Conservation (phyloP, 2,329 filamentous ascomycete genomes). For the Sclerotinia sclerotiorum region DNA sequence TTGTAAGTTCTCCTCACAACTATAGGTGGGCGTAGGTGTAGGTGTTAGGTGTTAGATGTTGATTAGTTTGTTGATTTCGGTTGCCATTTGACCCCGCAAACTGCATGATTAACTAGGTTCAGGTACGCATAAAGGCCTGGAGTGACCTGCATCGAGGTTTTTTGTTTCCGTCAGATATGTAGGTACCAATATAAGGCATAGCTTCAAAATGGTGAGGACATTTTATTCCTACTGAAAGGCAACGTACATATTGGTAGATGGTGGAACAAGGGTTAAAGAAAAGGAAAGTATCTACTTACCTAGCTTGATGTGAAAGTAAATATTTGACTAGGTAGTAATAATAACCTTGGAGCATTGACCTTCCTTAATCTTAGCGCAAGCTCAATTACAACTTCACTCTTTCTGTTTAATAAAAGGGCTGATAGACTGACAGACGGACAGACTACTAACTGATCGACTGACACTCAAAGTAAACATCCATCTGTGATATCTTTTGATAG, state of each 20-base stretch:
- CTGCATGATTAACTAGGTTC: neutral
- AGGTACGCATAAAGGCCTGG: neutral
- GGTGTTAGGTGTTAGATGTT: neutral
- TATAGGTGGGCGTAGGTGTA: neutral
- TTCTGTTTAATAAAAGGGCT: no score
- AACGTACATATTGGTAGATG: neutral
- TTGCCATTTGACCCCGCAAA: neutral
- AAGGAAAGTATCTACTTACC: neutral
- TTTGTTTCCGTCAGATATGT: neutral
- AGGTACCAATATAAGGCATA: neutral
- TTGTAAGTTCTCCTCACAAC: neutral
- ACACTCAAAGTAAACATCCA: neutral
- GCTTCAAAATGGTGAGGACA: neutral
- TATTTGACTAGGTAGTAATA: neutral
- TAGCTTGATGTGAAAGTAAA: neutral
- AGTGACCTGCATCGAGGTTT: conserved; percentile 1
- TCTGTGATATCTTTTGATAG: neutral
- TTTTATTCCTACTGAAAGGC: neutral
- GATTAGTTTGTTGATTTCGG: neutral
- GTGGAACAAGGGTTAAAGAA: neutral
- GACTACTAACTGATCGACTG: no score
- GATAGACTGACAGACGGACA: neutral
- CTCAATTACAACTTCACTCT: neutral
- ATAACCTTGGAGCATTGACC: neutral
- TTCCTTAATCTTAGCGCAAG: neutral